Evolutionary conservation across 2,329 filamentous ascomycete genomes (phyloP).

Genomic region (Chlorencoelia australis): DNA sequence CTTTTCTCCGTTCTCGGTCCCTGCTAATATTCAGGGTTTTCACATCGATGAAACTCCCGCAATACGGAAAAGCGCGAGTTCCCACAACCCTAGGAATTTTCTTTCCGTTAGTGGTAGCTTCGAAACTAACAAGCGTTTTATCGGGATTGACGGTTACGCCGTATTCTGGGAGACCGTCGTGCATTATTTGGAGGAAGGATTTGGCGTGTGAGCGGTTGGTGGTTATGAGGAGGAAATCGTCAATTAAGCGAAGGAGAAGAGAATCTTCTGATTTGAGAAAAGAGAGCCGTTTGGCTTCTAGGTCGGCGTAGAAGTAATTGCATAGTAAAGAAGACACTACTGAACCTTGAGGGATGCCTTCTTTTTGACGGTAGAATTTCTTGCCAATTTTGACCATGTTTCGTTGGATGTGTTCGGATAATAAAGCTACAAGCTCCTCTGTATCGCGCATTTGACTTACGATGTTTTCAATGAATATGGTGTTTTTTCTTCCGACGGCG

Average conservation of each 20-base stretch:
- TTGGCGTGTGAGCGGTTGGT: slow-evolving; percentile 55
- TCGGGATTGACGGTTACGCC: slow-evolving; percentile 66
- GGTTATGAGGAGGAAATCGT: slow-evolving; percentile 88
- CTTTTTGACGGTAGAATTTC: slow-evolving; percentile 76
- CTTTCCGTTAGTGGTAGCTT: slow-evolving; percentile 44
- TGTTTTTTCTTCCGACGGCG: slow-evolving; percentile 39
- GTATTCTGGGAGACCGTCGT: slow-evolving; percentile 65
- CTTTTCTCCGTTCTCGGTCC: slow-evolving; percentile 45
- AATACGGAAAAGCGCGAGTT: slow-evolving; percentile 68
- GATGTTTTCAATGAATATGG: slow-evolving; percentile 67
- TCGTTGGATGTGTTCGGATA: slow-evolving; percentile 68
- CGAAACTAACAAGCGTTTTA: slow-evolving; percentile 84
- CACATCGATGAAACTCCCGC: slow-evolving; percentile 69
- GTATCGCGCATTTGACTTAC: slow-evolving; percentile 47
- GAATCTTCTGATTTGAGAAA: slow-evolving; percentile 54
- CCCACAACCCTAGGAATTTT: slow-evolving; percentile 38
- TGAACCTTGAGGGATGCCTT: slow-evolving; percentile 88
- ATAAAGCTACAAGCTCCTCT: slow-evolving; percentile 53
- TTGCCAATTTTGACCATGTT: slow-evolving; percentile 87
- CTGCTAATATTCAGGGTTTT: slow-evolving; percentile 65
- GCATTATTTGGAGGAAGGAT: slow-evolving; percentile 71
- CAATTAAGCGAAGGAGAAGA: slow-evolving; percentile 72
- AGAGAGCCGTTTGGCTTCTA: slow-evolving; percentile 58
- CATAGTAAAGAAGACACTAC: slow-evolving; percentile 79
- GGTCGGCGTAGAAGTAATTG: slow-evolving; percentile 90